These are phyloP conservation scores for Pistacia integerrima DNA, from an alignment of 345 rosid species.

Conservation along the genomic window DNA sequence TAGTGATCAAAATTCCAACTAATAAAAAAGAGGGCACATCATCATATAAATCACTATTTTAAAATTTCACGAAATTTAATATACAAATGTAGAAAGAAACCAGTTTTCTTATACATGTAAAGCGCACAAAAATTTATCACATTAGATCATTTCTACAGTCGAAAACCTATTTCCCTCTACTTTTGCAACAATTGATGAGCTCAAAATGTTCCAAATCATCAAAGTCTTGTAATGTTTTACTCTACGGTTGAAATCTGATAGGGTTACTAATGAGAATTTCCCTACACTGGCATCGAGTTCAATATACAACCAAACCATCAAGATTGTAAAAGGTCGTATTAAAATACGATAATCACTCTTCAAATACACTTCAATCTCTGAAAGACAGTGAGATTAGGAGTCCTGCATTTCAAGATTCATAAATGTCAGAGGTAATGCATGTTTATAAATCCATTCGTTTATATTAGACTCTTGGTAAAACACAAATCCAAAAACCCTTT, in stretches of 20 bases:
- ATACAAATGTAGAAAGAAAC: neutral
- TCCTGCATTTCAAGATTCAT: conserved; percentile 1
- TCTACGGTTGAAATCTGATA: no score
- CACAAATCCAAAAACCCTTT: no score
- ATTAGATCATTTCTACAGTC: neutral
- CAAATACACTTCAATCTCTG: neutral
- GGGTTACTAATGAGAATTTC: no score
- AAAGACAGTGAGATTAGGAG: neutral
- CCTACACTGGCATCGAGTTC: neutral
- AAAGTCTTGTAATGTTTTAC: neutral
- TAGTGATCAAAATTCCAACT: no score
- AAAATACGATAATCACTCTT: neutral
- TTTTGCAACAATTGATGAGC: neutral
- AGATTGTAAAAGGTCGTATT: neutral
- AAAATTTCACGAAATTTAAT: no score
- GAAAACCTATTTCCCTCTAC: no score
- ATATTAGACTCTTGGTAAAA: no score
- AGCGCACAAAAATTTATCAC: neutral
- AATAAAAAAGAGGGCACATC: no score
- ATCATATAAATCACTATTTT: no score
- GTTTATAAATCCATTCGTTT: neutral
- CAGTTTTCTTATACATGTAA: neutral
- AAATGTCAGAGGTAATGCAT: neutral
- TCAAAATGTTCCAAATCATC: neutral
- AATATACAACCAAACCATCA: neutral